Percentiles rank a stretch among this genome's conserved stretches.
phyloP scores from a whole-genome alignment of 2,329 filamentous ascomycete genomes.

The Exophiala lecanii-corni region DNA sequence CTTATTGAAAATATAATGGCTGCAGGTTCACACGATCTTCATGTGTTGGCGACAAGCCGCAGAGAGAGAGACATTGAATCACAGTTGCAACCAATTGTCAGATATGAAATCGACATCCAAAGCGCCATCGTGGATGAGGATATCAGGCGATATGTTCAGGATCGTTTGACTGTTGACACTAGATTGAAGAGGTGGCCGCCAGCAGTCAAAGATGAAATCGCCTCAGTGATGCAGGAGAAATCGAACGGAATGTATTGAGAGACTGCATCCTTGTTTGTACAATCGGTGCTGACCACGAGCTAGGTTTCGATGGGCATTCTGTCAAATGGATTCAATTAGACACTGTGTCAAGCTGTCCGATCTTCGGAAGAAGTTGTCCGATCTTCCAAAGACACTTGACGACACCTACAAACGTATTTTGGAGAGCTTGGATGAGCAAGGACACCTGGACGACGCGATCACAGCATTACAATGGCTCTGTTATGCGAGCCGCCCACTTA shows the following conservation, averaged over 20 bases:
- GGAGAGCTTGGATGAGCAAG: conserved; percentile 1
- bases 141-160: conserved; percentile 17
- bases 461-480: conserved; percentile 12
- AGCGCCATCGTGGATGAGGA: conserved; percentile 16
- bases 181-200: conserved; percentile 12
- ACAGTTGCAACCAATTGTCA: conserved; percentile 2
- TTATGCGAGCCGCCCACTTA: conserved; percentile 8
- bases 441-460: conserved; percentile 9
- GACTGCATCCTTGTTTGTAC: background rate
- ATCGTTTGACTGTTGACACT: conserved; percentile 9
- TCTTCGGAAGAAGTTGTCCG: conserved; percentile 19
- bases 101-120: conserved; percentile 11
- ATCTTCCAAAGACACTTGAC: conserved; percentile 26
- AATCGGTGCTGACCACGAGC: background rate
- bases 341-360: conserved; percentile 17
- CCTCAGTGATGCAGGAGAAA: conserved; percentile 27
- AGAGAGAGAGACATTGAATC: conserved; percentile 19
- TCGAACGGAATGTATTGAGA: conserved; percentile 20
- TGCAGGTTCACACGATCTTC: conserved; percentile 5
- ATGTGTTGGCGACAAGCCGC: conserved; percentile 17
- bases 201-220: conserved; percentile 13
- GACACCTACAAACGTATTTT: conserved; percentile 23
- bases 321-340: conserved; percentile 27
- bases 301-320: conserved; percentile 29
- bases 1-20: conserved; percentile 8